phyloP scores from a whole-genome alignment of 2,329 filamentous ascomycete genomes.

The Talaromyces sp. region DNA sequence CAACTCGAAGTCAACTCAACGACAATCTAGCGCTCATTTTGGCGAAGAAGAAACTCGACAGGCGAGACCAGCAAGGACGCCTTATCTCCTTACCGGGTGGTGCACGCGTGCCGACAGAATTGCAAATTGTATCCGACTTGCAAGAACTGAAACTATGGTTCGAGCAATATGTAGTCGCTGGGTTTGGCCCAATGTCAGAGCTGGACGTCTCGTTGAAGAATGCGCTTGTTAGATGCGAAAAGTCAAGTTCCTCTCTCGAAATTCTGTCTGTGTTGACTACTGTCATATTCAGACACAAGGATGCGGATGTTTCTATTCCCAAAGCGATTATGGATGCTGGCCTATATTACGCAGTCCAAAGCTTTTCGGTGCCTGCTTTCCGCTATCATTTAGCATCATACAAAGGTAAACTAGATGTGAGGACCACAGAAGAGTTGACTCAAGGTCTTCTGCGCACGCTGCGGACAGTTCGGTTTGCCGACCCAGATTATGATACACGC shows the following conservation, averaged over 20 bases:
- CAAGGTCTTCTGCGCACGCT: slow-evolving; percentile 24
- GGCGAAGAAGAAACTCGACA: neutral
- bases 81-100: slow-evolving; percentile 6
- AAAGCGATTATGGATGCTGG: slow-evolving; percentile 23
- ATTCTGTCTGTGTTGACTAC: slow-evolving; percentile 32
- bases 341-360: slow-evolving; percentile 31
- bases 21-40: slow-evolving; percentile 16
- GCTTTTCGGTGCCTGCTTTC: slow-evolving; percentile 29
- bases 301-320: slow-evolving; percentile 18
- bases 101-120: neutral
- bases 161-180: slow-evolving; percentile 25
- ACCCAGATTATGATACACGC: slow-evolving; percentile 21
- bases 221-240: slow-evolving; percentile 26
- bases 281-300: slow-evolving; percentile 27
- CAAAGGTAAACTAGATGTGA: slow-evolving; percentile 10
- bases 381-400: slow-evolving; percentile 26
- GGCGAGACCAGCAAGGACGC: neutral
- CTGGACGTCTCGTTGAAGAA: slow-evolving; percentile 15
- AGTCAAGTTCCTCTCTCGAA: slow-evolving; percentile 27
- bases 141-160: slow-evolving; percentile 24
- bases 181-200: neutral
- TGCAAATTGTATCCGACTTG: slow-evolving; percentile 5
- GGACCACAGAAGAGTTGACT: slow-evolving; percentile 23
- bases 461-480: slow-evolving; percentile 22
- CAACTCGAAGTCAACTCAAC: slow-evolving; percentile 15